Evolutionary conservation across 139 green algal genomes (phyloP), one percentile per base, ranked within the genome.

Genomic region (Tetradesmus lagerheimii): DNA sequence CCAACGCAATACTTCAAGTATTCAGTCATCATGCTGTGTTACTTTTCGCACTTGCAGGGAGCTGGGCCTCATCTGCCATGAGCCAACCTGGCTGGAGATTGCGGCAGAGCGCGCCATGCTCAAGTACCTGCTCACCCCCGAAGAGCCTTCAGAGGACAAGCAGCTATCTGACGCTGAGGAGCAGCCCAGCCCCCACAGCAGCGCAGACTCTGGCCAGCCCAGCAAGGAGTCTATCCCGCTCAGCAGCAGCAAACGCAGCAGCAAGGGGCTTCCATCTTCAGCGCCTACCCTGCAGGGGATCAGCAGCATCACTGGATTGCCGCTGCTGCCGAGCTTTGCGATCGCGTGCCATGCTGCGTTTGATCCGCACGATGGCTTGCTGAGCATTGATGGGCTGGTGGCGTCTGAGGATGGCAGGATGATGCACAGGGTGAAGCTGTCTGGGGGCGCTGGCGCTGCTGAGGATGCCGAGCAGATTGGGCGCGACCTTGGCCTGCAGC

Each of bases 241-340:
- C 27, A 79, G 38, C 64, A 88, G 64, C 82, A 87, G 39, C 31
- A 78, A 37, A 38, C 80, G 83, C 64, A 80, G 64, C 27, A 71
- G 64, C 38, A 50, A 23, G 27, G 38, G 38, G 35, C 20, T 31
- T 4, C 62, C 37, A 0, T 43, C 35, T 5, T 62, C 81, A 38
- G 38, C 62, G 12, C 27, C 83, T 38, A 34, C 83, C n/a, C 14
- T 80, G 35, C 31, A 37, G 1, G 62, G 83, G 64, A 88, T 80
- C 64, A 88, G 83, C 83, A 88, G 83, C 47, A 50, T 88, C 16
- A 88, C 83, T 29, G 83, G 83, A n/a, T 45, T 89, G 43, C 74
- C 45, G 29, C 41, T 84, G 20, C 43, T 89, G 71, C 85, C 85
- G 27, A 50, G 38, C 67, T 84, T 84, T 84, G 85, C 85, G 16